Base-by-base conservation (phyloP, 208 protist species). In the Trypanosoma rangeli region DNA sequence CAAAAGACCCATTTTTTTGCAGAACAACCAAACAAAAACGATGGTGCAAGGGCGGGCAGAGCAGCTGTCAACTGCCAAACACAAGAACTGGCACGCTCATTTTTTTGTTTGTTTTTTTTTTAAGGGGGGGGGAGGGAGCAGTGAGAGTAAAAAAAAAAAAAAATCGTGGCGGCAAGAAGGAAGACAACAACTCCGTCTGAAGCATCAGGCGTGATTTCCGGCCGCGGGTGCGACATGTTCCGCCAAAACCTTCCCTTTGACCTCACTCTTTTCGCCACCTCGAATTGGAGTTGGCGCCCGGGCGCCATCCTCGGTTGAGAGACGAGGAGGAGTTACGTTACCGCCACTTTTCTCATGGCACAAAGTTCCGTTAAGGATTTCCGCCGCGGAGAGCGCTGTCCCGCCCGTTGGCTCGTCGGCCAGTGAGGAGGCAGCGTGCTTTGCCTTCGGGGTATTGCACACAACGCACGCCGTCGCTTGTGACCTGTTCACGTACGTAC, bases 401-500 rank as follows among this genome's bases (percentile, higher is more conserved):
- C 66, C 35, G 22, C 56, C 18, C 20, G 3, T 31, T 5, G 42
- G 15, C 54, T 46, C 44, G 42, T 42, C 5, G 29, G 24, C 22
- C 24, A 50, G 59, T 16, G 68, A 50, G 7, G 60, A 67, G n/a
- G 48, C 5, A 2, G 48, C 12, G 18, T 46, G 68, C 5, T 29
- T 61, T 0, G 39, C 18, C 22, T 42, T 69, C 44, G 76, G 26
- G 33, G 87, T 86, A 65, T 84, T 78, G 70, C 90, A 95, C 15
- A 85, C 76, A 18, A 80, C 70, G 55, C 90, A 95, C 57, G 68
- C 74, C 26, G 31, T 70, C 18, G 81, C 76, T 16, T 73, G 64
- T 5, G 85, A 75, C 3, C 79, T 74, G 79, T 93, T 93, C 48
- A 92, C 71, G 62, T 87, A 87, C n/a, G 74, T 79, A 67, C 90